Evolutionary conservation across 768 basidiomycete species (phyloP), one percentile per base, ranked within the genome.

Genomic region (Termitomyces sp.): DNA sequence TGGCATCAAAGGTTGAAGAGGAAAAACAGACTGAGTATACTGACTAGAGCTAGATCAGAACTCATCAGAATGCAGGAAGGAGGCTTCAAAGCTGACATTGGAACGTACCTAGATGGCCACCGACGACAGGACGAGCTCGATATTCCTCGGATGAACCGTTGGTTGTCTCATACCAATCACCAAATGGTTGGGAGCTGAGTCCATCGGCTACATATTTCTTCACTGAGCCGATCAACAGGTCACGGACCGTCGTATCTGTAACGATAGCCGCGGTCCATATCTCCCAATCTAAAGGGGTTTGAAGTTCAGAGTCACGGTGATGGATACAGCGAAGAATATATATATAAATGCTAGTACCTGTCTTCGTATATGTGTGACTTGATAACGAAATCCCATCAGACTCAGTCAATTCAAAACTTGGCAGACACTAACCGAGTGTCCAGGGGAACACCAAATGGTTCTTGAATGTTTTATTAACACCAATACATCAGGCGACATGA

Each of bases 41-140:
- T 56, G 44, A 56, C 55, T 5, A 56, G 44, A 45, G 55, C 55
- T 56, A 32, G 2, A 41, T 17, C 15, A 3, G 21, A 38, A 24
- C 7, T 41, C n/a, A 24, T 49, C 21, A 45, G 38, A 45, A 30
- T 45, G 4, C 19, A 40, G 21, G 10, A 4, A 17, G 15, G 11
- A 28, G 15, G 9, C 17, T 2, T 6, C n/a, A 8, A n/a, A 55
- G 10, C 11, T 41, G 11, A 32, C n/a, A 11, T 38, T 32, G 21
- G 19, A 19, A 26, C 49, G 19, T 58, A 80, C 78, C 72, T 71
- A 72, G 53, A 68, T 83, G 81, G 40, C 80, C 82, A n/a, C 81
- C 81, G 5, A 79, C 81, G n/a, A 83, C 82, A 2, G 82, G 82
- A 11, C 83, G 73, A 4, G 81, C 81, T 42, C 75, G 72, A 74